Conservation (phyloP, 2,329 filamentous ascomycete species). For the Didymella segeticola region DNA sequence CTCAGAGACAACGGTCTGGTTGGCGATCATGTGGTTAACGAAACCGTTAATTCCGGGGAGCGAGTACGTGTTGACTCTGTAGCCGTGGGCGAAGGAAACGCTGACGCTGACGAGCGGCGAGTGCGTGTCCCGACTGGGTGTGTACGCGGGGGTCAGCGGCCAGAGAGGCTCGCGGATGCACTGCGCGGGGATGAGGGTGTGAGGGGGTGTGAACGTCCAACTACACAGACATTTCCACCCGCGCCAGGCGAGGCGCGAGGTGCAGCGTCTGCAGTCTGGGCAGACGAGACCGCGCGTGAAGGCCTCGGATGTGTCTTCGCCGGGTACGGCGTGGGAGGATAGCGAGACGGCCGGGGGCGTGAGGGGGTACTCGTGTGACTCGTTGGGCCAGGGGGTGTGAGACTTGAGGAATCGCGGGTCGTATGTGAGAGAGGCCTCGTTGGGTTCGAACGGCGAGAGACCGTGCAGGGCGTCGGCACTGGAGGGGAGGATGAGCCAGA, state of each 20-base stretch:
- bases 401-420: conserved; percentile 64
- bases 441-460: conserved; percentile 38
- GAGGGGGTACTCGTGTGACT: conserved; percentile 49
- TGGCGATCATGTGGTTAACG: conserved; percentile 65
- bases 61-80: conserved; percentile 54
- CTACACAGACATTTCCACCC: conserved; percentile 68
- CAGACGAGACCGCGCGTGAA: conserved; percentile 72
- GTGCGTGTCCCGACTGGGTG: conserved; percentile 37
- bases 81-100: conserved; percentile 48
- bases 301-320: conserved; percentile 57
- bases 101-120: conserved; percentile 40
- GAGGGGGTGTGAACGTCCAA: conserved; percentile 52
- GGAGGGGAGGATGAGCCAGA: conserved; percentile 58
- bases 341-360: conserved; percentile 26
- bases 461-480: neutral
- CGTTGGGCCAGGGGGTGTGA: conserved; percentile 54
- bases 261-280: conserved; percentile 67
- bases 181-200: conserved; percentile 36
- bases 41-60: conserved; percentile 55
- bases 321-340: conserved; percentile 46
- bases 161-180: conserved; percentile 45
- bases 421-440: conserved; percentile 56
- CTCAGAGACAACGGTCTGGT: conserved; percentile 58
- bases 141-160: conserved; percentile 45
- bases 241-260: conserved; percentile 65